phyloP scores from a whole-genome alignment of 1,284 basidiomycete species.

The Pseudozyma tsukubaensis region DNA sequence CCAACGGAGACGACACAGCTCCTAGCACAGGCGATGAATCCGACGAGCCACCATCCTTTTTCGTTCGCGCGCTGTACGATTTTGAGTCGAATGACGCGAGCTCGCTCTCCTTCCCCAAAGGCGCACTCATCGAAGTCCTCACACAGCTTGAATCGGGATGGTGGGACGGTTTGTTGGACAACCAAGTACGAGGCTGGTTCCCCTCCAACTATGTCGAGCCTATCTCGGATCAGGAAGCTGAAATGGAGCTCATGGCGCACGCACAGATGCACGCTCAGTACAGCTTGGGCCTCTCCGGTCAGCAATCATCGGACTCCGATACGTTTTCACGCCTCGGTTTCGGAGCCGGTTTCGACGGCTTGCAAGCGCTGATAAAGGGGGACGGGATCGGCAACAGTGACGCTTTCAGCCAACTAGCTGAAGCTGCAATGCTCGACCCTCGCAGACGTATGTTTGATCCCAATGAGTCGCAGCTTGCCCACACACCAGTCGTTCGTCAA shows the following conservation, averaged over 20 bases:
- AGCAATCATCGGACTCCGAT: constrained; percentile 30
- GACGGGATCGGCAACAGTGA: constrained; percentile 46
- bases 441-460: constrained; percentile 28
- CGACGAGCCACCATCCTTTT: constrained; percentile 72
- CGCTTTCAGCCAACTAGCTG: constrained; percentile 61
- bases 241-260: constrained; percentile 40
- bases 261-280: constrained; percentile 38
- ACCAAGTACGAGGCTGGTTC: constrained; percentile 83
- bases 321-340: constrained; percentile 50
- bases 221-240: constrained; percentile 79
- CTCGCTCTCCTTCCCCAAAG: constrained; percentile 85
- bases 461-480: constrained; percentile 6
- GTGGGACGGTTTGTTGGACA: constrained; percentile 94
- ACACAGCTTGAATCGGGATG: constrained; percentile 91
- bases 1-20: constrained; percentile 10
- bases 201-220: constrained; percentile 91
- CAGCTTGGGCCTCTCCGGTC: constrained; percentile 29
- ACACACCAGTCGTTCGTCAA: constrained; percentile 3
- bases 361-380: constrained; percentile 50
- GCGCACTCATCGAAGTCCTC: constrained; percentile 93
- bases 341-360: constrained; percentile 49
- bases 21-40: constrained; percentile 27
- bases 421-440: constrained; percentile 54
- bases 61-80: constrained; percentile 92
- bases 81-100: constrained; percentile 81